Base-by-base conservation (phyloP, 2,329 filamentous ascomycete species). In the Teratosphaeria gauchensis region DNA sequence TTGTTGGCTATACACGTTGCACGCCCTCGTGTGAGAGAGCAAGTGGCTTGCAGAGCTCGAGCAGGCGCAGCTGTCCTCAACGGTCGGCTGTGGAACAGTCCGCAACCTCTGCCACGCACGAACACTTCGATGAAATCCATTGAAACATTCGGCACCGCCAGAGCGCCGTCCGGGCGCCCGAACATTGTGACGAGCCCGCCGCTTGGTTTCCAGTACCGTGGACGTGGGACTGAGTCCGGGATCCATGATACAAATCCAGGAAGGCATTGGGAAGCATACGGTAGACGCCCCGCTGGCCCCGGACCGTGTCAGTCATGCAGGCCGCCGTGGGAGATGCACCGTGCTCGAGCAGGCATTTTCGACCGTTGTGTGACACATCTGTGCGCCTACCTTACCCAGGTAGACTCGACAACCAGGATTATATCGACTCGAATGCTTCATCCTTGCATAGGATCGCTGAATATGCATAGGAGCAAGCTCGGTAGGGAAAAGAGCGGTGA, bases 401-500 rank as follows among this genome's bases (percentile, higher is more conserved):
- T 1, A 19, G 6, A 48, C n/a, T 48, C 3, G 19, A 5, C 8
- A 9, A 19, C 42, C 42, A 48, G 42, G 16, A 21, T 21, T 8
- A 4, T 21, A 21, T 48, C 42, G 16, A 21, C 21, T 19, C n/a
- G 42, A 19, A 5, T 33, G n/a, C 7, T 33, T 30, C 14, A 8
- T 24, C 21, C 21, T 33, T 58, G 56, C 58, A 57, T 33, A 28
- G 51, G 35, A 57, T 32, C 55, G 58, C 28, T 16, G 59, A 57
- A 33, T 12, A 62, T 59, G 58, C 55, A 52, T 28, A 35, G 51
- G 31, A 57, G 46, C 46, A 21, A 21, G 53, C 21, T 11, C 35
- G 32, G 38, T 38, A 32, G 51, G 9, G 33, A 31, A 59, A 63
- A 57, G 35, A 59, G 61, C 58, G 61, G 58, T 63, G 57, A 57